A percentile compares a stretch with the other conserved stretches of the same genome.
Evolutionary conservation across 345 rosid species (phyloP).

Genomic region (Corchorus capsularis): DNA sequence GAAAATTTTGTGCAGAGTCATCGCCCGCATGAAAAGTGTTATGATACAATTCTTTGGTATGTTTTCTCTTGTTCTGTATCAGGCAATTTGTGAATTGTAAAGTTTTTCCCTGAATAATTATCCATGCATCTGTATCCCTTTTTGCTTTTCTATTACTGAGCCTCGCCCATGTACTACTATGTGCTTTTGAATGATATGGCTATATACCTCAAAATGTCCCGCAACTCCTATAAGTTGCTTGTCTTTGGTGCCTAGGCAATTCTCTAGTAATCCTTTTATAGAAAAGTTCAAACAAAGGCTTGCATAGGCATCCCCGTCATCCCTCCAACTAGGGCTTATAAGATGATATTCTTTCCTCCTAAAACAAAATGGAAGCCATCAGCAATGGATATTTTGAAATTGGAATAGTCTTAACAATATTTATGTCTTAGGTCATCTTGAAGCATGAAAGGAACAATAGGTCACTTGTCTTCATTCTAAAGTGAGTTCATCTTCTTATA

Average conservation of each 20-base stretch:
- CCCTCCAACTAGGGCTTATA: no score
- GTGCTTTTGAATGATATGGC: no score
- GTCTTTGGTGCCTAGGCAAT: no score
- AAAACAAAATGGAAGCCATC: not conserved
- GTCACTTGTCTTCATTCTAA: not conserved
- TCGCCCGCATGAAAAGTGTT: constrained; percentile 38
- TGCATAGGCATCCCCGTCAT: no score
- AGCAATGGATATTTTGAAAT: not conserved
- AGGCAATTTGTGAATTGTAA: not conserved
- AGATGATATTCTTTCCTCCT: not conserved
- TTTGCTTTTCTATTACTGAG: no score
- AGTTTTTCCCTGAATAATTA: not conserved
- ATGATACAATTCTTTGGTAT: constrained; percentile 89
- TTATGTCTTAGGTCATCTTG: no score
- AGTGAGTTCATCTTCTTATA: not conserved
- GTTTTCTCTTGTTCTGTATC: not conserved
- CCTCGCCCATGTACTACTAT: no score
- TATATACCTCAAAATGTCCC: no score
- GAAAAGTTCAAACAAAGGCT: no score
- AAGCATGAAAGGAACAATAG: no score
- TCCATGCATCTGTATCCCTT: not conserved
- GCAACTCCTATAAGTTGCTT: no score
- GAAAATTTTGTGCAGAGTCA: constrained; percentile 72
- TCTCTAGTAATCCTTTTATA: no score
- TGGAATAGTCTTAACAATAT: not conserved